Conservation (phyloP, 225 moss, liverwort and hornwort genomes). For the Pseudisothecium myosuroides region DNA sequence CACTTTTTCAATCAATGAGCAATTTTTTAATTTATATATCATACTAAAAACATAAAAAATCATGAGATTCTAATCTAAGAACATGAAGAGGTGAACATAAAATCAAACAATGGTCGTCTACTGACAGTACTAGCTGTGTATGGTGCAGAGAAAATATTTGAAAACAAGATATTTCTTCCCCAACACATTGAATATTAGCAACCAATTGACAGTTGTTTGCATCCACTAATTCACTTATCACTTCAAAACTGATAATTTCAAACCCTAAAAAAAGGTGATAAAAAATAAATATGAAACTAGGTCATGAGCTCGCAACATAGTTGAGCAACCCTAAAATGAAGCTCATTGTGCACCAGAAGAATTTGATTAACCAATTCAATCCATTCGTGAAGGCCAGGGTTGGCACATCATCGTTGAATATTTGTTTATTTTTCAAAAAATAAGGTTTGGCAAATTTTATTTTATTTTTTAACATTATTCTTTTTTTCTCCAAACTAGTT, state of each 20-base stretch:
- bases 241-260: not conserved
- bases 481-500: too few relatives aligned
- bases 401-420: accelerated
- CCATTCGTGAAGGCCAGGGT: not conserved
- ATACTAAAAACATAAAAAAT: too few relatives aligned
- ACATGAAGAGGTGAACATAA: not conserved
- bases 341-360: not conserved
- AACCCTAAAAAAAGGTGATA: not conserved
- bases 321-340: not conserved
- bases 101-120: not conserved
- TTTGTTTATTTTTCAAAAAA: not conserved
- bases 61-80: not conserved
- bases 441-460: not conserved
- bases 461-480: not conserved
- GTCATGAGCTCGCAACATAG: too few relatives aligned
- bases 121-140: too few relatives aligned
- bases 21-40: not conserved
- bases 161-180: not conserved
- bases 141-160: not conserved
- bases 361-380: not conserved
- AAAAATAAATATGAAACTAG: not conserved
- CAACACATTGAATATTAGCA: not conserved
- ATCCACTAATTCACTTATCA: too few relatives aligned
- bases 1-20: not conserved
- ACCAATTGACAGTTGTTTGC: too few relatives aligned